phyloP scores from a whole-genome alignment of 306 rosid species.

The Leucaena leucocephala region DNA sequence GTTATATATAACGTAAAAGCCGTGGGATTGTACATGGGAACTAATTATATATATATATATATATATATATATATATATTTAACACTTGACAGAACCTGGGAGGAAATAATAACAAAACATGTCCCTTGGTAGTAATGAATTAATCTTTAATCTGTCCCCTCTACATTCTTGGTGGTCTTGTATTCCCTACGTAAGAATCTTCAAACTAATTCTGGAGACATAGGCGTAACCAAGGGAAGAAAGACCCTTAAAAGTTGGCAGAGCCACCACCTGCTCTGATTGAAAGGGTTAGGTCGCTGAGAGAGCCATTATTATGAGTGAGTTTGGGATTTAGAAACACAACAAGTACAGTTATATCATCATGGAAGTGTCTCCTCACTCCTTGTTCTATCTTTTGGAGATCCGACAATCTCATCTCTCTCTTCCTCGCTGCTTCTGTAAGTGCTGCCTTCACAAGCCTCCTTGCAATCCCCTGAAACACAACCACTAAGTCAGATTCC shows the following conservation, averaged over 20 bases:
- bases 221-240: neutral
- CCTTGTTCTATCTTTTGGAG: slow-evolving; percentile 77
- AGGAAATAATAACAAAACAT: neutral
- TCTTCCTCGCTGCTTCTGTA: slow-evolving; percentile 82
- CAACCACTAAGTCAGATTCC: neutral
- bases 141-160: slow-evolving; percentile 1
- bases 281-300: slow-evolving; percentile 53
- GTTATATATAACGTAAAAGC: too few relatives aligned
- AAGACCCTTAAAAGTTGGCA: slow-evolving; percentile 41
- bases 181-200: slow-evolving; percentile 28
- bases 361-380: slow-evolving; percentile 90
- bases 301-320: slow-evolving; percentile 38
- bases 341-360: slow-evolving; percentile 78
- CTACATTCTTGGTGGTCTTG: neutral
- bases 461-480: slow-evolving; percentile 62
- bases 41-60: too few relatives aligned
- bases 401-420: slow-evolving; percentile 81
- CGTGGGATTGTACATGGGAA: too few relatives aligned
- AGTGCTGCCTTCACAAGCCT: slow-evolving; percentile 70
- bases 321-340: slow-evolving; percentile 56
- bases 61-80: too few relatives aligned
- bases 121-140: neutral
- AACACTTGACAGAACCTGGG: neutral
- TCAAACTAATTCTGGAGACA: neutral
- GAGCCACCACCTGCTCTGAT: slow-evolving; percentile 57